Percentiles rank a stretch among this genome's conserved stretches.
Conservation (phyloP, 148 eudicot genomes). For the Tetragonia tetragonoides region DNA sequence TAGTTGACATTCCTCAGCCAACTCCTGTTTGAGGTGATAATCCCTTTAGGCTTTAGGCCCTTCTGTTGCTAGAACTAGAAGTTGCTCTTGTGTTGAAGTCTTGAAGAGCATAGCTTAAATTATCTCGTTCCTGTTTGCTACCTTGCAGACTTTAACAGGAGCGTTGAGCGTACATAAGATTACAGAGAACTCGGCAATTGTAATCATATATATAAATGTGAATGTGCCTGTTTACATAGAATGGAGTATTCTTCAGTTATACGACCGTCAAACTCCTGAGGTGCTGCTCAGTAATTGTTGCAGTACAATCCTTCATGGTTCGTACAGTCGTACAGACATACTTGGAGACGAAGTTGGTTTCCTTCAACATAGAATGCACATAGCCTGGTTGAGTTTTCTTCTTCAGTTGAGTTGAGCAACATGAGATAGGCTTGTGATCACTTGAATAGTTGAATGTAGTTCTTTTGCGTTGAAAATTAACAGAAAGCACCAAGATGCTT, state of each 20-base stretch:
- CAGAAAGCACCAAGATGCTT: no score
- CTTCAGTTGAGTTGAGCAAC: neutral
- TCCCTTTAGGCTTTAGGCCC: neutral
- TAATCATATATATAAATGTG: neutral
- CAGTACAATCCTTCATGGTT: neutral
- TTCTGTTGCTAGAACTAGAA: neutral
- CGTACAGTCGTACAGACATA: neutral
- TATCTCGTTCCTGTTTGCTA: conserved; percentile 8
- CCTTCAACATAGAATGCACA: conserved; percentile 1
- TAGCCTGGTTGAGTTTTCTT: neutral
- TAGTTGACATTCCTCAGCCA: conserved; percentile 72
- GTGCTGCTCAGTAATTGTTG: neutral
- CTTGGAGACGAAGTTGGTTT: neutral
- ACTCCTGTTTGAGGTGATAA: conserved; percentile 37
- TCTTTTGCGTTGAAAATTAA: no score
- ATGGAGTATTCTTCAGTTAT: conserved; percentile 18
- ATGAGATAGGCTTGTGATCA: conserved; percentile 13
- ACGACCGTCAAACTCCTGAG: neutral
- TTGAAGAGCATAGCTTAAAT: neutral
- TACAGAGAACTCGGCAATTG: conserved; percentile 1
- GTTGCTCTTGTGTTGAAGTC: neutral
- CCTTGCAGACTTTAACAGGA: conserved; percentile 7
- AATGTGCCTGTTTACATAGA: neutral
- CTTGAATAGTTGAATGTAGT: neutral
- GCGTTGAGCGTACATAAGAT: neutral